phyloP scores from a whole-genome alignment of 371 early-diverging fungal genomes.

The Zychaea mexicana region DNA sequence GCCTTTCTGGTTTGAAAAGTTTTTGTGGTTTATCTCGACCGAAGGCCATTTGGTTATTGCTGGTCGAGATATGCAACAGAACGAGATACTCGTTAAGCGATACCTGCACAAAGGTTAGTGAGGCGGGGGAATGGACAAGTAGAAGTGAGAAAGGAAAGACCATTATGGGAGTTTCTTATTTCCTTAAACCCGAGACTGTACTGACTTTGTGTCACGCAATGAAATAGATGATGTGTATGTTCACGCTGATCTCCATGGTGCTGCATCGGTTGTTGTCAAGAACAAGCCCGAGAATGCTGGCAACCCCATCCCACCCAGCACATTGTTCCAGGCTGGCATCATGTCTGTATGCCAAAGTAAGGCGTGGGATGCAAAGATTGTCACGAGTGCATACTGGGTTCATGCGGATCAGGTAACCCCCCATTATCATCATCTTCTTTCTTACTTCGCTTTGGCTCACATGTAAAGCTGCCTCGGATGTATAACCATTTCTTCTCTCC shows the following conservation, averaged over 20 bases:
- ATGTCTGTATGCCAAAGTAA: conserved; percentile 96
- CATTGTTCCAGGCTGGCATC: conserved; percentile 94
- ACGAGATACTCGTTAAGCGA: conserved; percentile 95
- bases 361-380: conserved; percentile 98
- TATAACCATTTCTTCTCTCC: not conserved
- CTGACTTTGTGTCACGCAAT: not conserved
- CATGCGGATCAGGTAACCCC: conserved; percentile 71
- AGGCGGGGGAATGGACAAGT: too few species aligned
- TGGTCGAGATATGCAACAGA: conserved; percentile 97
- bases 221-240: conserved; percentile 86
- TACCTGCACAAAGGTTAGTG: conserved; percentile 64
- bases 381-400: conserved; percentile 98
- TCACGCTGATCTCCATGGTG: conserved; percentile 97
- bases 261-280: conserved; percentile 93
- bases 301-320: conserved; percentile 83
- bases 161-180: not conserved
- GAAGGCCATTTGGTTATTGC: conserved; percentile 96
- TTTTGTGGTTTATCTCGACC: conserved; percentile 96
- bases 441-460: not conserved
- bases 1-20: conserved; percentile 99
- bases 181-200: too few species aligned
- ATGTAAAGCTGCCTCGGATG: not conserved
- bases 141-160: too few species aligned
- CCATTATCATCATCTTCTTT: not conserved
- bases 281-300: conserved; percentile 69